These are phyloP conservation scores for Cryptococcus sp. DNA, from an alignment of 1,284 basidiomycete genomes.

Conservation along the genomic window DNA sequence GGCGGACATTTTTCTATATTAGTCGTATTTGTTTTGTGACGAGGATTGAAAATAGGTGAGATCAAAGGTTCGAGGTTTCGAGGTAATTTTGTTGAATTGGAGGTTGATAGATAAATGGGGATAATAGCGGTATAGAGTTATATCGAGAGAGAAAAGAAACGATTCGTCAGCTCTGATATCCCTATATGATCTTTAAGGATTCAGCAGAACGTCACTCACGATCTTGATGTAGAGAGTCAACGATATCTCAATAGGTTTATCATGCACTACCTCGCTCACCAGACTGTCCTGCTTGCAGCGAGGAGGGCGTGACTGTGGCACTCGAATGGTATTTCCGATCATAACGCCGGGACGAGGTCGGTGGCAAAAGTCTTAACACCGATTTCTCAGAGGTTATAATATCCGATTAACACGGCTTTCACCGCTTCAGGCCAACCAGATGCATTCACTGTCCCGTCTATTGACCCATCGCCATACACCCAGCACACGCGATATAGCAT, in stretches of 20 bases:
- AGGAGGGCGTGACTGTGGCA: not conserved
- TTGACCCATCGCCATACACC: too few species aligned
- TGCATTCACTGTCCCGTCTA: too few species aligned
- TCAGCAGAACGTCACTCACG: conserved; percentile 8
- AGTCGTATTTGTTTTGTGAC: not conserved
- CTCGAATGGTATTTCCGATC: not conserved
- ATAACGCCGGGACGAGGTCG: not conserved
- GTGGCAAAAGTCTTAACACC: not conserved
- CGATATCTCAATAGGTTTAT: not conserved
- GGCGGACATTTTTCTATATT: conserved; percentile 50
- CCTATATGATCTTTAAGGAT: not conserved
- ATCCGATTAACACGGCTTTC: not conserved
- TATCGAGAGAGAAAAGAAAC: not conserved
- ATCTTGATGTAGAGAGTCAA: conserved; percentile 11
- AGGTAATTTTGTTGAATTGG: not conserved
- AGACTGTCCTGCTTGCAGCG: too few species aligned
- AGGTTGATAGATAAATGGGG: conserved; percentile 1
- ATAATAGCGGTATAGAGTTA: not conserved
- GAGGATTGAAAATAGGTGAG: too few species aligned
- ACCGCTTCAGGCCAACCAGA: too few species aligned
- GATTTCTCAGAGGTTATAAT: not conserved
- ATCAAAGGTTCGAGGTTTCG: too few species aligned
- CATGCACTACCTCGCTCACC: too few species aligned
- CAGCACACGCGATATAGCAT: too few species aligned
- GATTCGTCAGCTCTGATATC: not conserved